These are phyloP conservation scores for Leishmania tropica DNA, from an alignment of 208 protist genomes.

Conservation along the genomic window DNA sequence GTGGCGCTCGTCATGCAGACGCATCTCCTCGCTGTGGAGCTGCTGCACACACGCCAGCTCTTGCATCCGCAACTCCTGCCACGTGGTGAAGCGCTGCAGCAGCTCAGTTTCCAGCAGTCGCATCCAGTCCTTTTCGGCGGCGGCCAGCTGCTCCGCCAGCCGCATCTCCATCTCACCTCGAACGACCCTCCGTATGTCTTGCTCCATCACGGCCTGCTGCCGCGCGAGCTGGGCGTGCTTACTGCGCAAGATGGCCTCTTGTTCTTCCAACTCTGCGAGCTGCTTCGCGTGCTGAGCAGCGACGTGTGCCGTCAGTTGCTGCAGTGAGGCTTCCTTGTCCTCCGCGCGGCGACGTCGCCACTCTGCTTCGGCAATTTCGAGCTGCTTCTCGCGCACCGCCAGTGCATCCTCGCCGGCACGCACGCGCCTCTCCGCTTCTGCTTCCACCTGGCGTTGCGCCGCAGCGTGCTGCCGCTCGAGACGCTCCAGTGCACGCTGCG, in stretches of 20 bases:
- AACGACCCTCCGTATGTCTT: background rate
- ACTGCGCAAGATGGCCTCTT: slow-evolving; percentile 13
- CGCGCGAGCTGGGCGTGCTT: slow-evolving; percentile 15
- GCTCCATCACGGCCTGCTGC: slow-evolving; percentile 13
- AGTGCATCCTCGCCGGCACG: slow-evolving; percentile 22
- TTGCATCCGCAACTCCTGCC: slow-evolving; percentile 18
- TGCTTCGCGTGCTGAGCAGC: slow-evolving; percentile 17
- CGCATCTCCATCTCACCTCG: slow-evolving; percentile 5
- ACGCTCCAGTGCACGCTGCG: slow-evolving; percentile 20
- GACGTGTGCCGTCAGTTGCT: slow-evolving; percentile 11
- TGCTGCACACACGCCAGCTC: slow-evolving; percentile 9
- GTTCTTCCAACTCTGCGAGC: slow-evolving; percentile 1
- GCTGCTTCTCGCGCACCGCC: slow-evolving; percentile 13
- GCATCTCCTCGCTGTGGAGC: slow-evolving; percentile 16
- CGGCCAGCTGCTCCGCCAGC: background rate
- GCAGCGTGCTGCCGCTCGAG: slow-evolving; percentile 13
- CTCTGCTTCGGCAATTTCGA: slow-evolving; percentile 4
- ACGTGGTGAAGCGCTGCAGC: slow-evolving; percentile 16
- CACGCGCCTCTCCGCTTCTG: slow-evolving; percentile 9
- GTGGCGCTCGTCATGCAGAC: slow-evolving; percentile 11
- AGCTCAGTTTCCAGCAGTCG: slow-evolving; percentile 7
- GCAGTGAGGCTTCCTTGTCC: background rate
- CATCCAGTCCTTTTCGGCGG: slow-evolving; percentile 13
- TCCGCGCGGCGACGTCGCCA: slow-evolving; percentile 11
- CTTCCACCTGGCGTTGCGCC: background rate